Evolutionary conservation across 2,329 filamentous ascomycete species (phyloP).

Genomic region (Epichloe glyceriae): DNA sequence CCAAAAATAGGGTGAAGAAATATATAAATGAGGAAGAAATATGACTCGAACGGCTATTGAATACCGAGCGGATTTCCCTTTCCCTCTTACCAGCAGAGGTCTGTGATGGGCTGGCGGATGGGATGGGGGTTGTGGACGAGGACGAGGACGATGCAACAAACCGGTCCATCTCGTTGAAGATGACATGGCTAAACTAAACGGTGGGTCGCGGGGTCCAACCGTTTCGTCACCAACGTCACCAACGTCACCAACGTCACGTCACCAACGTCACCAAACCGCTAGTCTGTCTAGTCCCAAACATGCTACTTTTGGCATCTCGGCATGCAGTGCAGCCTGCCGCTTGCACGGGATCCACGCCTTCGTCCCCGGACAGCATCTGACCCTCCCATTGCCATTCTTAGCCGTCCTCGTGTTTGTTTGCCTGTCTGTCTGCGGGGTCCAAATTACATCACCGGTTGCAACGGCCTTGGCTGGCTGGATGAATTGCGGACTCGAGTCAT

Average conservation of each 20-base stretch:
- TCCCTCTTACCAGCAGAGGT: constrained; percentile 6
- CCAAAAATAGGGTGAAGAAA: not conserved
- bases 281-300: too few species aligned
- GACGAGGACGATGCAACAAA: too few species aligned
- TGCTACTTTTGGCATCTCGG: not conserved
- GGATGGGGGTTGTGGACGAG: not conserved
- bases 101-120: not conserved
- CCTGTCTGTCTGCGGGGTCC: not conserved
- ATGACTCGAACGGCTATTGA: not conserved
- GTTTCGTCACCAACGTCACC: not conserved
- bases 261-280: too few species aligned
- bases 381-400: not conserved
- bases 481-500: not conserved
- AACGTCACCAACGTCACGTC: too few species aligned
- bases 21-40: not conserved
- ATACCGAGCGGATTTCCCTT: too few species aligned
- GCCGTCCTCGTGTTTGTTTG: not conserved
- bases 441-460: not conserved
- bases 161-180: too few species aligned
- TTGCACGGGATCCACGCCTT: not conserved
- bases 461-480: not conserved
- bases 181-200: not conserved
- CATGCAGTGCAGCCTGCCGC: not conserved
- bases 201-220: not conserved
- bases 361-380: not conserved